Evolutionary conservation across 306 rosid species (phyloP), one percentile per base, ranked within the genome.

Genomic region (Lotus japonicus): DNA sequence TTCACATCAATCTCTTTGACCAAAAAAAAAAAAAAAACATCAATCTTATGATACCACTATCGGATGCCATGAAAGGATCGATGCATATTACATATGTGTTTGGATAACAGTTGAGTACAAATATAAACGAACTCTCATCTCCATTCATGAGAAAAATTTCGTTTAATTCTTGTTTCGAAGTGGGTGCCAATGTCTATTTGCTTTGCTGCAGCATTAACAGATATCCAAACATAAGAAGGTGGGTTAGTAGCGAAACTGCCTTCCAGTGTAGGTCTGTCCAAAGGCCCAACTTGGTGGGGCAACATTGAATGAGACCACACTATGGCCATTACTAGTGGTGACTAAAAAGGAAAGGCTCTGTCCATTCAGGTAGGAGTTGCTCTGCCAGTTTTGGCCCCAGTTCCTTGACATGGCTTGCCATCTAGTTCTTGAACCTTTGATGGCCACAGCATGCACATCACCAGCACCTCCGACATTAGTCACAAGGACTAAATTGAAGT

Each of bases 371-470:
- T 84, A 81, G 28, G 88, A 81, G 46, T 89, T 86, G 79, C 96
- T 89, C 72, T 86, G 90, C 96, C 96, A 89, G 52, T 89, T 89
- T 73, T 89, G 92, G 1, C 96, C 96, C 96, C 96, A 89, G 12
- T 89, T 89, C 36, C 96, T 79, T 36, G 96, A 89, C 91, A 89
- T 85, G 45, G 84, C 33, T 70, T 80, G 89, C 96, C 92, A 89
- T 44, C 90, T 69, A 23, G 81, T 75, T 50, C 90, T 82, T 17
- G 96, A 87, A 19, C 96, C 96, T 68, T 85, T 89, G 64, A 89
- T 87, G 28, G 91, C 35, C 38, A 89, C 84, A 15, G 85, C 57
- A 33, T 87, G 90, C 15, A 80, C 92, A 77, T 89, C 96, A 26
- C 96, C 96, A 16, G 96, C 96, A 1, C 96, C 96, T 1, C 96